Conservation (phyloP, 768 basidiomycete genomes). For the Clathrus columnatus region DNA sequence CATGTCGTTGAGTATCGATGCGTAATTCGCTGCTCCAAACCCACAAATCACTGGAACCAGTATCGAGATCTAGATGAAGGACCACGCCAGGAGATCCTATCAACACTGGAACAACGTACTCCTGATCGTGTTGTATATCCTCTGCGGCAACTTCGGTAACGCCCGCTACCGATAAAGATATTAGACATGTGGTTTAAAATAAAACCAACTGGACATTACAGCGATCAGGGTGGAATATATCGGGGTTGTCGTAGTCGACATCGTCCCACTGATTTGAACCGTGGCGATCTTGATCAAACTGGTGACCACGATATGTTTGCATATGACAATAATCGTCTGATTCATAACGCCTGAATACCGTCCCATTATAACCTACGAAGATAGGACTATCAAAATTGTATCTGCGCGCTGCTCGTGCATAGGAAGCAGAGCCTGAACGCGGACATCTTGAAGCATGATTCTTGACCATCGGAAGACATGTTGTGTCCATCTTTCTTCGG, state of each 20-base stretch:
- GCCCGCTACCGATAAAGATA: neutral
- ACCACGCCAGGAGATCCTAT: conserved; percentile 32
- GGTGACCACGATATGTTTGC: conserved; percentile 1
- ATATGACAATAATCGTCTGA: neutral
- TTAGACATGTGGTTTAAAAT: too few relatives aligned
- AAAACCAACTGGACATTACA: neutral
- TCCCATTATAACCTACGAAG: conserved; percentile 1
- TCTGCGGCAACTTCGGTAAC: conserved; percentile 19
- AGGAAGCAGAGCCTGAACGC: conserved; percentile 7
- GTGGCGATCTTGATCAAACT: neutral
- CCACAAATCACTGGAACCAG: conserved; percentile 12
- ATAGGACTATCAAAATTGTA: conserved; percentile 9
- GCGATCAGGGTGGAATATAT: neutral
- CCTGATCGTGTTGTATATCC: conserved; percentile 22
- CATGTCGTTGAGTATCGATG: conserved; percentile 1
- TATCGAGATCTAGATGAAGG: conserved; percentile 26
- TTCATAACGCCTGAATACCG: conserved; percentile 1
- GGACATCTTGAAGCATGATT: neutral
- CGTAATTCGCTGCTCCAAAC: conserved; percentile 15
- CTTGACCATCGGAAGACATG: neutral
- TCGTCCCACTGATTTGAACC: neutral
- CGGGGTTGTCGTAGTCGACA: neutral
- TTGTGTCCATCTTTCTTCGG: neutral
- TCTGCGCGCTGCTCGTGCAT: conserved; percentile 8
- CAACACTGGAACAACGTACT: conserved; percentile 32